Conservation (phyloP, 2,329 filamentous ascomycete species). For the Ophiostoma novo-ulmi region DNA sequence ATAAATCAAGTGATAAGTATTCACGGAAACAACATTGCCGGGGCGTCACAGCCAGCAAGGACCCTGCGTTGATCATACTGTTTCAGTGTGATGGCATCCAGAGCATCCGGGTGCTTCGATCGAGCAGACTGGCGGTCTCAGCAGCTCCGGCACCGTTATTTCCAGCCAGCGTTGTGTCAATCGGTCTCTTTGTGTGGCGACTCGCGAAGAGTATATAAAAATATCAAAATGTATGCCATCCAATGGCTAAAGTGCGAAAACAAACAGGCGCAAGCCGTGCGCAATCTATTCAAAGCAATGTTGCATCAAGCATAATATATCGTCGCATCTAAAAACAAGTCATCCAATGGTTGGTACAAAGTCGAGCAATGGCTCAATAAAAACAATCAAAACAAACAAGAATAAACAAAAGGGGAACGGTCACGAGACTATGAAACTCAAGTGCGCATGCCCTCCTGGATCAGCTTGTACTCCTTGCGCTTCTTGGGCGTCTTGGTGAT, state of each 20-base stretch:
- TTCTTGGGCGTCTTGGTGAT: slow-evolving; percentile 62
- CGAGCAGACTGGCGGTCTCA: not conserved
- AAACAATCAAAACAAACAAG: not conserved
- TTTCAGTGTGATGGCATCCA: slow-evolving; percentile 20
- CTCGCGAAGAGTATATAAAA: not conserved
- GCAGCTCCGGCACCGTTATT: not conserved
- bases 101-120: not conserved
- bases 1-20: not conserved
- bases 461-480: slow-evolving; percentile 81
- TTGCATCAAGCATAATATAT: not conserved
- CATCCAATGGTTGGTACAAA: not conserved
- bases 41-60: slow-evolving; percentile 9
- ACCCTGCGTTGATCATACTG: slow-evolving; percentile 16
- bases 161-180: not conserved
- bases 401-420: not conserved
- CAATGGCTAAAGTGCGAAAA: not conserved
- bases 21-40: slow-evolving; percentile 1
- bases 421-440: not conserved
- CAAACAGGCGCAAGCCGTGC: not conserved
- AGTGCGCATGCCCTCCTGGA: slow-evolving; percentile 61
- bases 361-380: not conserved
- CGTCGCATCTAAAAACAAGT: not conserved
- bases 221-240: not conserved
- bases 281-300: not conserved
- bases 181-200: not conserved